Evolutionary conservation across 768 basidiomycete species (phyloP).

Genomic region (Leccinum barrowsii): DNA sequence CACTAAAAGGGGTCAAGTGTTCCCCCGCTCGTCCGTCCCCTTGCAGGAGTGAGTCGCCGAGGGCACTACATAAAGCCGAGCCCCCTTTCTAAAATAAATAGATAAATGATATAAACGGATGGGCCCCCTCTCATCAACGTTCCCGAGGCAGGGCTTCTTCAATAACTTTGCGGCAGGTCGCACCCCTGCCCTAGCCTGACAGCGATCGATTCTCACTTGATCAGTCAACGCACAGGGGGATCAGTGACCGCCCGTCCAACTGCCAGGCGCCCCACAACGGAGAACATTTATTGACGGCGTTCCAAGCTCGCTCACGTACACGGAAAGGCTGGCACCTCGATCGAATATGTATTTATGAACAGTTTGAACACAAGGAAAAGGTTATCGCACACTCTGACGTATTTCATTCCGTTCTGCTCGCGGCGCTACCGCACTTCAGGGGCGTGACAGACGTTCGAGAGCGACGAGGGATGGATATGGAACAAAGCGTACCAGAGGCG

Average conservation of each 20-base stretch:
- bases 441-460: not conserved
- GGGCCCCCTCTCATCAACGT: not conserved
- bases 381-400: not conserved
- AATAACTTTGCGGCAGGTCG: not conserved
- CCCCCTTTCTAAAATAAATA: not conserved
- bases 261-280: not conserved
- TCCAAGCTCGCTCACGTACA: not conserved
- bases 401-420: not conserved
- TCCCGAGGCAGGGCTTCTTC: not conserved
- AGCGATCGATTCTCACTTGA: not conserved
- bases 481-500: not conserved
- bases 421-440: not conserved
- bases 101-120: not conserved
- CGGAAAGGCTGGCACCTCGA: not conserved
- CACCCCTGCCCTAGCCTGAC: not conserved
- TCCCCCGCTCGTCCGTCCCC: not conserved
- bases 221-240: not conserved
- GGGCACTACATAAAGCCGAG: not conserved
- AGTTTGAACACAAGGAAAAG: not conserved
- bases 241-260: not conserved
- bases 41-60: not conserved
- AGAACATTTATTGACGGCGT: not conserved
- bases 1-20: not conserved
- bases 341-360: not conserved
- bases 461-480: not conserved